phyloP scores from a whole-genome alignment of 371 early-diverging fungal genomes.

The Choanephora cucurbitarum region DNA sequence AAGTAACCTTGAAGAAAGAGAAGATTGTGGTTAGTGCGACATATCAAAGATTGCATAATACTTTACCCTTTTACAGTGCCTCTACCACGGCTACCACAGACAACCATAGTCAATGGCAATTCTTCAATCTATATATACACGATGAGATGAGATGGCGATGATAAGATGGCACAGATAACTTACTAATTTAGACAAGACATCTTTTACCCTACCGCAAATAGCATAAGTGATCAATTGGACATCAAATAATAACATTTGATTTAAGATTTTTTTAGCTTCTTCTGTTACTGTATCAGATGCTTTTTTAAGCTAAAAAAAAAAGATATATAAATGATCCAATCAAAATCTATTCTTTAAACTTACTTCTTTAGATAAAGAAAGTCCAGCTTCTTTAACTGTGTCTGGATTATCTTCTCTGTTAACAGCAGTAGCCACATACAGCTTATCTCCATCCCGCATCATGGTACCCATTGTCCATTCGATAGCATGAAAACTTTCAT shows the following conservation, averaged over 20 bases:
- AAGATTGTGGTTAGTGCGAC: too few species aligned
- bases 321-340: too few species aligned
- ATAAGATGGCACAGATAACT: too few species aligned
- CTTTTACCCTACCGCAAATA: conserved; percentile 54
- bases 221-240: conserved; percentile 49
- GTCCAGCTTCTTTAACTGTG: conserved; percentile 27
- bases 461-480: conserved; percentile 65
- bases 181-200: conserved; percentile 45
- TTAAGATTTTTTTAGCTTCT: conserved; percentile 30
- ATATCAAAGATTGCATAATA: too few species aligned
- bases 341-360: too few species aligned
- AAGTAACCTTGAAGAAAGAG: conserved; percentile 31
- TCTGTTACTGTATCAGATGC: conserved; percentile 34
- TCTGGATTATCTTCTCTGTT: conserved; percentile 46
- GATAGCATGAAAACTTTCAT: conserved; percentile 43
- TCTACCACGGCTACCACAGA: conserved; percentile 62
- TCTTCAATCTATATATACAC: conserved; percentile 41
- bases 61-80: conserved; percentile 58
- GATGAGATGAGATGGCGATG: too few species aligned
- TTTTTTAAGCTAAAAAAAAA: conserved; percentile 24
- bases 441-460: conserved; percentile 56
- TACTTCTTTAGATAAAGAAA: conserved; percentile 33
- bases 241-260: conserved; percentile 49
- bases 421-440: conserved; percentile 54
- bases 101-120: conserved; percentile 53